Conservation (phyloP, 176 grass and related monocot genomes). For the Guadua angustifolia region DNA sequence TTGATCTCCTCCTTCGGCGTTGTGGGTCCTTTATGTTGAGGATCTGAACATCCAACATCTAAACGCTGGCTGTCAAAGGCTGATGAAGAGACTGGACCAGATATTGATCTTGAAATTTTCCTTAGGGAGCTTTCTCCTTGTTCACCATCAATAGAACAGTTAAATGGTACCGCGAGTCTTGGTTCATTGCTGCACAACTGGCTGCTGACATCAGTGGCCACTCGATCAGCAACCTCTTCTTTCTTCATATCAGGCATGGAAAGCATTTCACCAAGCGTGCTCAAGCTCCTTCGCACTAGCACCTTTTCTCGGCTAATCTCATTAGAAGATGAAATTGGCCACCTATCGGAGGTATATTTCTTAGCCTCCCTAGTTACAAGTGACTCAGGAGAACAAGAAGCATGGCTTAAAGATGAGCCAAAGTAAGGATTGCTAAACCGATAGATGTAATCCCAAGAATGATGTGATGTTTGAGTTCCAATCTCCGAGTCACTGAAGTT, state of each 20-base stretch:
- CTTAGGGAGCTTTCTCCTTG: conserved; percentile 43
- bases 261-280: conserved; percentile 97
- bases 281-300: conserved; percentile 69
- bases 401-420: conserved; percentile 68
- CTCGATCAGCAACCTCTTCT: conserved; percentile 50
- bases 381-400: conserved; percentile 80
- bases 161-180: conserved; percentile 54
- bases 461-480: conserved; percentile 67
- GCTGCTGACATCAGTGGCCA: conserved; percentile 3
- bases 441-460: conserved; percentile 80
- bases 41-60: conserved; percentile 51
- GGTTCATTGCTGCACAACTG: conserved; percentile 52
- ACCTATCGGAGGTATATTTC: conserved; percentile 83
- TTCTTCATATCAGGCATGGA: conserved; percentile 79
- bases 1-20: conserved; percentile 42
- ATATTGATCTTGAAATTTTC: conserved; percentile 84
- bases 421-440: conserved; percentile 81
- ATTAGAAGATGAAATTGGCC: conserved; percentile 67
- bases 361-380: conserved; percentile 83
- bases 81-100: conserved; percentile 76
- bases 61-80: conserved; percentile 65
- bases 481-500: conserved; percentile 69
- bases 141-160: conserved; percentile 23
- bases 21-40: conserved; percentile 46
- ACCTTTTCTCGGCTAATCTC: conserved; percentile 55